These are phyloP conservation scores for Amanita muscaria DNA, from an alignment of 768 basidiomycete species.

Conservation along the genomic window DNA sequence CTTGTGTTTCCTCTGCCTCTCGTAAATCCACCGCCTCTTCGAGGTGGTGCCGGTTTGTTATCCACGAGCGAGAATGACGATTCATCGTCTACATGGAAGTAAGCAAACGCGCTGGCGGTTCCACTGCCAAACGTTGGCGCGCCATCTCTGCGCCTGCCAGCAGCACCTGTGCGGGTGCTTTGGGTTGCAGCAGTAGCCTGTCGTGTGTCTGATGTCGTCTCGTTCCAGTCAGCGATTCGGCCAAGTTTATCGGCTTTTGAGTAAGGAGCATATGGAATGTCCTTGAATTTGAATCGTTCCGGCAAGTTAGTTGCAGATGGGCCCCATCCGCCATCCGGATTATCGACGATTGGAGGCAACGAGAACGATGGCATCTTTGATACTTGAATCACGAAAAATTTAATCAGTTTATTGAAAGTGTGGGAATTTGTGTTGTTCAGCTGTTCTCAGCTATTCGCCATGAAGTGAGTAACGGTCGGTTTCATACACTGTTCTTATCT, in stretches of 20 bases:
- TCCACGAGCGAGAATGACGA: constrained; percentile 95
- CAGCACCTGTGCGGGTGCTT: constrained; percentile 38
- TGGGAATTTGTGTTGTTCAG: constrained; percentile 35
- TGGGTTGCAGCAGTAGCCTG: constrained; percentile 45
- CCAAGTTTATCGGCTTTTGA: constrained; percentile 98
- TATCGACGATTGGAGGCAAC: constrained; percentile 83
- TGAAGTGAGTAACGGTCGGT: constrained; percentile 52
- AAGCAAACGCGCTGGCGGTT: constrained; percentile 86
- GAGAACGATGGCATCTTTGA: constrained; percentile 67
- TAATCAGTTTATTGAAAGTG: constrained; percentile 14
- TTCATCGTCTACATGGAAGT: constrained; percentile 98
- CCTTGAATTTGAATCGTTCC: constrained; percentile 92
- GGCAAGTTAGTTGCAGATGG: constrained; percentile 76
- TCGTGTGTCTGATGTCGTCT: constrained; percentile 56
- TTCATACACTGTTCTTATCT: background rate
- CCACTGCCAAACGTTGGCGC: constrained; percentile 86
- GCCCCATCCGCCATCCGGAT: constrained; percentile 91
- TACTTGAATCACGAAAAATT: constrained; percentile 13
- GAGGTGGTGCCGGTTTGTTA: constrained; percentile 63
- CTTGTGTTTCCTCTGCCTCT: constrained; percentile 50
- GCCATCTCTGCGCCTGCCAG: constrained; percentile 63
- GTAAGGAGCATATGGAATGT: constrained; percentile 97
- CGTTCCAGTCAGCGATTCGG: constrained; percentile 97
- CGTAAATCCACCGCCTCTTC: constrained; percentile 58
- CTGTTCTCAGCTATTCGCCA: constrained; percentile 29